Percentiles rank a stretch among this genome's conserved stretches.
Conservation (phyloP, 2,329 filamentous ascomycete genomes). For the Paecilomyces dactylethromorphus region DNA sequence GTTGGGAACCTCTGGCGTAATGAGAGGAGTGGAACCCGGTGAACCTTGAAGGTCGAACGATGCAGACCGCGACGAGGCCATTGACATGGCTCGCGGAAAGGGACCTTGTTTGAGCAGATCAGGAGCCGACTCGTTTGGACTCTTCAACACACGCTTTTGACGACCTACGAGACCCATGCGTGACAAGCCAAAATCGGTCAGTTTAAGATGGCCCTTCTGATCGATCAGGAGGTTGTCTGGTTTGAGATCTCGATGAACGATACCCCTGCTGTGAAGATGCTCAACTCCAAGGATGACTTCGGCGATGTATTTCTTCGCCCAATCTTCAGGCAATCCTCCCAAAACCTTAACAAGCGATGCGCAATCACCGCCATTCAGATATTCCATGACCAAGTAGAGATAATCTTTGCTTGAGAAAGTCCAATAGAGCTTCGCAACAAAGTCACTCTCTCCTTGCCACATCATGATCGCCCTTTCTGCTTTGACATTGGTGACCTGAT, state of each 20-base stretch:
- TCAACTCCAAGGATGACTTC: constrained; percentile 97
- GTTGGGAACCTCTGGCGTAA: constrained; percentile 67
- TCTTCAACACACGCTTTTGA: constrained; percentile 85
- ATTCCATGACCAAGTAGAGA: constrained; percentile 98
- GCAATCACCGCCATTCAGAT: constrained; percentile 94
- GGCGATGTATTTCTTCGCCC: constrained; percentile 95
- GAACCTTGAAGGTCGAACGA: constrained; percentile 90
- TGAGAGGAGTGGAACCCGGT: constrained; percentile 75
- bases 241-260: constrained; percentile 94
- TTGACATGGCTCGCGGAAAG: constrained; percentile 76
- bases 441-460: constrained; percentile 99
- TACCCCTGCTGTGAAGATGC: constrained; percentile 86
- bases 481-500: constrained; percentile 98
- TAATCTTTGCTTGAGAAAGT: constrained; percentile 99
- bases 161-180: constrained; percentile 95
- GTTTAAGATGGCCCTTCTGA: constrained; percentile 89
- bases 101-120: constrained; percentile 89
- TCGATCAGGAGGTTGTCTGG: constrained; percentile 97
- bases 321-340: constrained; percentile 87
- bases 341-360: constrained; percentile 93
- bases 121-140: constrained; percentile 72
- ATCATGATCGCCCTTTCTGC: constrained; percentile 99
- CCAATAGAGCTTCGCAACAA: constrained; percentile 98
- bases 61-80: constrained; percentile 84
- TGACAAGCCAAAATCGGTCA: constrained; percentile 95